Conservation (phyloP, 129 eudicot genomes). For the Tagetes patula region DNA sequence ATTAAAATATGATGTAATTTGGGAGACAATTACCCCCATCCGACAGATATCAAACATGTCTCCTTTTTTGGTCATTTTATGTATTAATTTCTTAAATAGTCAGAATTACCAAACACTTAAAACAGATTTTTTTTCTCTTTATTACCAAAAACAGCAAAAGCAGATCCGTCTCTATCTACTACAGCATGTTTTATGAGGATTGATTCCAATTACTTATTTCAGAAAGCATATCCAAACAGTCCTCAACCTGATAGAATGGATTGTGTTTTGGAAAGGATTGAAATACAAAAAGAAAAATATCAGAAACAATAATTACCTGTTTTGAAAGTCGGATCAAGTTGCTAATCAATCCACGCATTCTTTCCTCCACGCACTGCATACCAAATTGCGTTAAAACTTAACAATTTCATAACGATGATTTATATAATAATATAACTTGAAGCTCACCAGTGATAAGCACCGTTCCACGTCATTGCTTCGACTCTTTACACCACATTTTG, state of each 20-base stretch:
- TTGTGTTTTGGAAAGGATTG: not conserved
- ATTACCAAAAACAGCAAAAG: not conserved
- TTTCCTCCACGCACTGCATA: slow-evolving; percentile 80
- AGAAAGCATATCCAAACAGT: no score
- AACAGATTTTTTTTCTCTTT: not conserved
- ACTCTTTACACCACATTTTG: slow-evolving; percentile 60
- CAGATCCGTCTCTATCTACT: not conserved
- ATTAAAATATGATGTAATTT: not conserved
- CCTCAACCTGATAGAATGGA: not conserved
- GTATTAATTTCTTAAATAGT: not conserved
- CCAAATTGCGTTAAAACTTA: slow-evolving; percentile 30
- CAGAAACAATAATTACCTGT: slow-evolving; percentile 51
- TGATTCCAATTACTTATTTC: not conserved
- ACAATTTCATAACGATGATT: not conserved
- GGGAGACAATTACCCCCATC: not conserved
- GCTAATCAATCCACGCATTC: slow-evolving; percentile 75
- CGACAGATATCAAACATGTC: not conserved
- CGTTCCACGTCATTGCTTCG: slow-evolving; percentile 68
- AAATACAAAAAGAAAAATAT: slow-evolving; percentile 2
- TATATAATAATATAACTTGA: not conserved
- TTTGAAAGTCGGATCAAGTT: slow-evolving; percentile 67
- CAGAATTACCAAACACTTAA: not conserved
- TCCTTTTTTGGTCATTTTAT: slow-evolving; percentile 3
- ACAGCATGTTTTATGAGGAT: not conserved
- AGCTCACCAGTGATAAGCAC: slow-evolving; percentile 71